phyloP scores from a whole-genome alignment of 164 flowering plant species.

The Akebia trifoliata region DNA sequence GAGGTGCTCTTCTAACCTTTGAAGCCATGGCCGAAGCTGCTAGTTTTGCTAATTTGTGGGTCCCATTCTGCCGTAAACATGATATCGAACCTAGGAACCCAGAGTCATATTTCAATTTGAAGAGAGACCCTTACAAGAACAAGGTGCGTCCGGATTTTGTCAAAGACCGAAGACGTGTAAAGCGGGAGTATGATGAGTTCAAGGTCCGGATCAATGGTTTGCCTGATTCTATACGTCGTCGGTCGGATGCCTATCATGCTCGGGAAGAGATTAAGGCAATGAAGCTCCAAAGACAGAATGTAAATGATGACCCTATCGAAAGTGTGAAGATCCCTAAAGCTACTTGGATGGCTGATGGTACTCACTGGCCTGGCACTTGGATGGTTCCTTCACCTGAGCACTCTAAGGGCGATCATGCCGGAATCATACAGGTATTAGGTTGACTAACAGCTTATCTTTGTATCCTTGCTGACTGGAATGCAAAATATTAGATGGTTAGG shows the following conservation, averaged over 20 bases:
- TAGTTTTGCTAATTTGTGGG: conserved; percentile 74
- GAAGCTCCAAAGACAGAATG: conserved; percentile 51
- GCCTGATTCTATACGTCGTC: conserved; percentile 65
- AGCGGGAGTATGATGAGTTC: conserved; percentile 81
- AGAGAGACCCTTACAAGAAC: conserved; percentile 66
- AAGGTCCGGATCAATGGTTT: conserved; percentile 70
- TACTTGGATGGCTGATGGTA: conserved; percentile 92
- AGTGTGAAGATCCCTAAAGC: conserved; percentile 54
- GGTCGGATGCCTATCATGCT: conserved; percentile 76
- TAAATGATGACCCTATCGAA: conserved; percentile 38
- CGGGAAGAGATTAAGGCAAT: conserved; percentile 62
- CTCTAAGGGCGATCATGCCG: conserved; percentile 78
- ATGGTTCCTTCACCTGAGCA: conserved; percentile 45
- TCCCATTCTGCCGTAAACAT: conserved; percentile 84
- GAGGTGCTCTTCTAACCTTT: conserved; percentile 85
- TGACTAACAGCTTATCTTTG: background rate
- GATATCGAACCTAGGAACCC: conserved; percentile 77
- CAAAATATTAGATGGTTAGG: too few relatives aligned
- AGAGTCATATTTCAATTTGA: conserved; percentile 59
- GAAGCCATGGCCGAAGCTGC: conserved; percentile 94
- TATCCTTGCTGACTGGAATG: background rate
- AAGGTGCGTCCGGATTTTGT: conserved; percentile 68
- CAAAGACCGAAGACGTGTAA: conserved; percentile 64
- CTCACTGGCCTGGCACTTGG: conserved; percentile 97
- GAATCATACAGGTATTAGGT: conserved; percentile 67